Evolutionary conservation across 176 grass and related monocot species (phyloP).

Genomic region (Musa itinerans): DNA sequence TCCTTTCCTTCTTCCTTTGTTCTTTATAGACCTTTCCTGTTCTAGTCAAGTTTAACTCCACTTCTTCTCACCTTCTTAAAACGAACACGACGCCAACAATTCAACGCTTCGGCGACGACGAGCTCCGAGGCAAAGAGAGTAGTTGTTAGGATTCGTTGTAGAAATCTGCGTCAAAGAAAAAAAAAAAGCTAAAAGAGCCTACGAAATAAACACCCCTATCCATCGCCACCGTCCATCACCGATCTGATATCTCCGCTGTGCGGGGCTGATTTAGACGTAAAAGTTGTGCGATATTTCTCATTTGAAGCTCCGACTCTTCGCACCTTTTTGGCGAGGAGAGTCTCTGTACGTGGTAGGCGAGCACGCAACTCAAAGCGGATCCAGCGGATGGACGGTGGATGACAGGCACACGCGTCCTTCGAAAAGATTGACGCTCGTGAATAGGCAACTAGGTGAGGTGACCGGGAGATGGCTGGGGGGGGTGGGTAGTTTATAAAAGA

Average conservation of each 20-base stretch:
- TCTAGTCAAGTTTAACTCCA: neutral
- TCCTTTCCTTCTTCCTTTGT: neutral
- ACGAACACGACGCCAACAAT: neutral
- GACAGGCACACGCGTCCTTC: neutral
- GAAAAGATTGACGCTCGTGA: neutral
- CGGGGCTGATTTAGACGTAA: neutral
- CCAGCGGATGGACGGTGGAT: neutral
- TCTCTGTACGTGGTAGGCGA: no score
- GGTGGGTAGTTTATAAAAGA: no score
- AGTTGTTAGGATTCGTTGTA: conserved; percentile 16
- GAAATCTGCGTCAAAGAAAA: conserved; percentile 1
- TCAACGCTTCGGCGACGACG: conserved; percentile 15
- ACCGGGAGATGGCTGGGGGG: no score
- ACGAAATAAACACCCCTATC: neutral
- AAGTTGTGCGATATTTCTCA: neutral
- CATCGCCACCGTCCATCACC: neutral
- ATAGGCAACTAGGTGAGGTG: no score
- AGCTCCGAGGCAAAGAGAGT: neutral
- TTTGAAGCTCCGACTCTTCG: neutral
- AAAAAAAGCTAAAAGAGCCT: neutral
- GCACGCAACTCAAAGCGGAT: neutral
- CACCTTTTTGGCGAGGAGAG: neutral
- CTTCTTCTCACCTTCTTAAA: conserved; percentile 9
- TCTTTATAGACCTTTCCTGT: neutral
- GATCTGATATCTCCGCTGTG: neutral